Evolutionary conservation across 2,329 filamentous ascomycete species (phyloP).

Genomic region (Penicillium sp.): DNA sequence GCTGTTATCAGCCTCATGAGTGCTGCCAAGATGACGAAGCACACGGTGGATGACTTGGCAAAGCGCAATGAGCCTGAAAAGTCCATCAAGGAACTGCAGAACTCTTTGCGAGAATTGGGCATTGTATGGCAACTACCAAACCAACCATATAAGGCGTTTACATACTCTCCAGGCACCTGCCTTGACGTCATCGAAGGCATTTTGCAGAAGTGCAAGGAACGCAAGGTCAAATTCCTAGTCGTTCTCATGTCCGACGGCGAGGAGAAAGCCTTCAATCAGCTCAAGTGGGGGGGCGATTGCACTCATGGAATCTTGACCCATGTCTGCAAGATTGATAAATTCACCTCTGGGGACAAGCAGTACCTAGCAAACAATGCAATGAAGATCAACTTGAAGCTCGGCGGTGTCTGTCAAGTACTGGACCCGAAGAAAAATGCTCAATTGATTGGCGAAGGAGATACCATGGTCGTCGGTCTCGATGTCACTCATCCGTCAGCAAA

Average conservation of each 20-base stretch:
- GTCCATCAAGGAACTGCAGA: background rate
- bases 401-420: conserved; percentile 70
- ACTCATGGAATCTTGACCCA: conserved; percentile 65
- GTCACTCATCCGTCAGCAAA: conserved; percentile 79
- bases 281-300: conserved; percentile 68
- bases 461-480: conserved; percentile 84
- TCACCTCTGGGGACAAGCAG: conserved; percentile 40
- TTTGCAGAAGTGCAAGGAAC: background rate
- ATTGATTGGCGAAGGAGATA: conserved; percentile 62
- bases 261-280: conserved; percentile 57
- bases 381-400: conserved; percentile 78
- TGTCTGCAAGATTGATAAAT: conserved; percentile 56
- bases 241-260: conserved; percentile 52
- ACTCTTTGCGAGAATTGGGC: background rate
- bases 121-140: background rate
- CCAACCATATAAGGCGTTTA: background rate
- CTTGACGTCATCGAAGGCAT: background rate
- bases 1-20: background rate
- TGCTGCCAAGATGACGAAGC: background rate
- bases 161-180: background rate
- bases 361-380: conserved; percentile 69
- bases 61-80: background rate
- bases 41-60: background rate
- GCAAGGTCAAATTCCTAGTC: conserved; percentile 33
- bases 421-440: conserved; percentile 36